Percentiles rank a stretch among this genome's conserved stretches.
phyloP scores from a whole-genome alignment of 176 grass and related monocot species.

The Aegilops longissima region DNA sequence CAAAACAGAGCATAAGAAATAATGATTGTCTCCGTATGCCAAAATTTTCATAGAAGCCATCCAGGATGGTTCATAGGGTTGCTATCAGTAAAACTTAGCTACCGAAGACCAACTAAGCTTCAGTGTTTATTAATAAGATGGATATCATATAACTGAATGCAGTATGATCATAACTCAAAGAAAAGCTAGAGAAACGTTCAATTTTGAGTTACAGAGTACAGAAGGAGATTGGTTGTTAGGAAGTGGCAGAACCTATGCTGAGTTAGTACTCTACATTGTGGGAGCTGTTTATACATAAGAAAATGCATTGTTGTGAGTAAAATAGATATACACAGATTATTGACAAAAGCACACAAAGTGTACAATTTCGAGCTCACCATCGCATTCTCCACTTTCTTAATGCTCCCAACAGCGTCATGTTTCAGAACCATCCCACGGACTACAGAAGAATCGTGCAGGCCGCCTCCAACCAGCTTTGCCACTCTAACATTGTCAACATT shows the following conservation, averaged over 20 bases:
- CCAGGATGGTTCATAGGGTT: neutral
- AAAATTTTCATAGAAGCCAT: neutral
- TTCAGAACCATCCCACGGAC: slow-evolving; percentile 89
- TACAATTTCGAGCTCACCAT: slow-evolving; percentile 51
- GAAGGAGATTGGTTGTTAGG: neutral
- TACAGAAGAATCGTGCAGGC: slow-evolving; percentile 85
- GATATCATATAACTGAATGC: neutral
- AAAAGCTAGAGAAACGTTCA: neutral
- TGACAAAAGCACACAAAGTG: neutral
- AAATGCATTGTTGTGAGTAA: neutral
- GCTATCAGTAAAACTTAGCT: neutral
- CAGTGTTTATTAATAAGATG: neutral
- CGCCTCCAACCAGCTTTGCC: slow-evolving; percentile 80
- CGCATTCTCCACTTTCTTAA: slow-evolving; percentile 69
- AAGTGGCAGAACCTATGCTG: neutral
- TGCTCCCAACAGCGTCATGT: slow-evolving; percentile 77
- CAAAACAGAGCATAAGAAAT: neutral
- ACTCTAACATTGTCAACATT: slow-evolving; percentile 88
- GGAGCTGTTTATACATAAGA: neutral
- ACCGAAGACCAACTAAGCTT: neutral
- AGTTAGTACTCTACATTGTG: neutral
- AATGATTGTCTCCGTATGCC: neutral
- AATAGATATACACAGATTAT: neutral
- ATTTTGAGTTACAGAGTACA: neutral
- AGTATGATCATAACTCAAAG: neutral